These are phyloP conservation scores for Clitopilus passeckerianus DNA, from an alignment of 768 basidiomycete genomes.

Conservation along the genomic window DNA sequence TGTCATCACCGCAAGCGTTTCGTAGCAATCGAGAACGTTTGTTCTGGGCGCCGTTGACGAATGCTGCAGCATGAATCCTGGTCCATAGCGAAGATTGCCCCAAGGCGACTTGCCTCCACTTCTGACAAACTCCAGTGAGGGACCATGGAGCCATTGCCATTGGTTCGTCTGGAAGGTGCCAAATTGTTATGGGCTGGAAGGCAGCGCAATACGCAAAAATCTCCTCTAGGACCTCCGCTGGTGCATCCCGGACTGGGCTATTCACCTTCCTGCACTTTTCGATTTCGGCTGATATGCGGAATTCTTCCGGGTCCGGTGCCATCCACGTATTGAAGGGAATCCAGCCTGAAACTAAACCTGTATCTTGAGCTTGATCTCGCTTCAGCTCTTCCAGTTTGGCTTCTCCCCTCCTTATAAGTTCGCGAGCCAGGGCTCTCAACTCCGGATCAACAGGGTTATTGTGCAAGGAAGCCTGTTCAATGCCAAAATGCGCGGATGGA, in stretches of 20 bases:
- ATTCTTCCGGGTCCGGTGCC: neutral
- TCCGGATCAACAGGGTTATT: neutral
- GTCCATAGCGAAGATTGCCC: neutral
- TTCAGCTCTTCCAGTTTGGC: neutral
- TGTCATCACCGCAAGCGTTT: neutral
- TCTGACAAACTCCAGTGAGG: neutral
- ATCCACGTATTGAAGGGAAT: neutral
- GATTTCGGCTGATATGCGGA: neutral
- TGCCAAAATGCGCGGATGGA: neutral
- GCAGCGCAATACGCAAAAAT: neutral
- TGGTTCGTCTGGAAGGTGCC: neutral
- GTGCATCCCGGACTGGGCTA: neutral
- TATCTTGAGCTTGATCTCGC: too few species aligned
- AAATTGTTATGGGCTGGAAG: neutral
- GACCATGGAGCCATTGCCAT: neutral
- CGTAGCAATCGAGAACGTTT: neutral
- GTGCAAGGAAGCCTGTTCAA: neutral
- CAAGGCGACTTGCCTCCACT: neutral
- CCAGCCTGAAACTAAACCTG: neutral
- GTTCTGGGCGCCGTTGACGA: neutral
- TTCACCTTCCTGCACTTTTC: neutral
- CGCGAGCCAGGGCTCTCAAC: neutral
- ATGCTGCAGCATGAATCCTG: neutral
- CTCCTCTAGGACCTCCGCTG: neutral
- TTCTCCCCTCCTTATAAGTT: neutral